Evolutionary conservation across 179 eudicot genomes (phyloP), one percentile per base, ranked within the genome.

Genomic region (Drosera spatulata): DNA sequence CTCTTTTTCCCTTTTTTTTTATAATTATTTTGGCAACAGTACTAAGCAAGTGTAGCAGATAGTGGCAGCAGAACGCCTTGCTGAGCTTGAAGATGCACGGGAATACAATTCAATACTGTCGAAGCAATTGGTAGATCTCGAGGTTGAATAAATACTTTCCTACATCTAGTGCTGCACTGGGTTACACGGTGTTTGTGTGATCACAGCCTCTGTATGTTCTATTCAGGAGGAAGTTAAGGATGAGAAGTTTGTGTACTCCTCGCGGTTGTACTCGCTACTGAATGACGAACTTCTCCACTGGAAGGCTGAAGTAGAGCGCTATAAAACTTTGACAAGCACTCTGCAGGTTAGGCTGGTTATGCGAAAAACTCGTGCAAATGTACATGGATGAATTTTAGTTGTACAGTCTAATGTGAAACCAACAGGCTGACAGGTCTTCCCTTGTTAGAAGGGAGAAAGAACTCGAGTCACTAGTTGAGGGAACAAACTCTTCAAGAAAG

Each of bases 201-300:
- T 38, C 42, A 12, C 6, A 63, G 56, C 39, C 45, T 10, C 48
- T 46, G 59, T 62, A n/a, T 59, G 43, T 11, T 71, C 50, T 38
- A 55, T 7, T 50, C 75, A 89, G 97, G 83, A 70, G 63, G 97
- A 87, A 73, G 58, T 79, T 67, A 84, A 82, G 67, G 95, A 81
- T 62, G 89, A 82, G 60, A 82, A 81, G 61, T 74, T 77, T 66
- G 77, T 89, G 10, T 66, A 69, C 51, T 69, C 85, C 54, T 93
- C 96, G 67, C 93, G 99, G 52, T 65, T 75, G 53, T 93, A 79
- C 74, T 73, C 76, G 69, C 78, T 88, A 61, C 69, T 82, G 50
- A 86, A 73, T 76, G 98, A 91, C 76, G 96, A 88, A 72, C 87
- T 91, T 56, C 89, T 80, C 54, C 95, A 91, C 69, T 88, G 98